Evolutionary conservation across 495 filamentous ascomycete genomes (phyloP).

Genomic region (Pseudotulostoma volvatum): DNA sequence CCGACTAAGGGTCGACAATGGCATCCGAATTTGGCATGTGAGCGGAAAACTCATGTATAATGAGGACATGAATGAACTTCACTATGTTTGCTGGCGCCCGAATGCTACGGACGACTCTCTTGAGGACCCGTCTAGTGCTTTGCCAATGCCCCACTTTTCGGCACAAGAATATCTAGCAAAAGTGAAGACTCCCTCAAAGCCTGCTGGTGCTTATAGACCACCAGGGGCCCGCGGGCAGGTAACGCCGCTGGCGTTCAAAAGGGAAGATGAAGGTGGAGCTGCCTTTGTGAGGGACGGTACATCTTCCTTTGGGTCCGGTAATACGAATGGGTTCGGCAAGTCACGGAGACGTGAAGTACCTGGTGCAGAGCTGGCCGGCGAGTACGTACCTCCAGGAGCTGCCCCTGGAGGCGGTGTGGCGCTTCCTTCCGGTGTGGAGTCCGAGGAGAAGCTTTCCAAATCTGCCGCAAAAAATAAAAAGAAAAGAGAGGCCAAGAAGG

Average conservation of each 20-base stretch:
- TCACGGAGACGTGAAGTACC: slow-evolving; percentile 54
- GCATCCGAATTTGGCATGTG: slow-evolving; percentile 88
- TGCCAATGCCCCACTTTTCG: slow-evolving; percentile 71
- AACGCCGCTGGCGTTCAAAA: slow-evolving; percentile 89
- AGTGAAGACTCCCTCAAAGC: slow-evolving; percentile 82
- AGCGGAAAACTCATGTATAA: slow-evolving; percentile 84
- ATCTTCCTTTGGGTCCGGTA: slow-evolving; percentile 34
- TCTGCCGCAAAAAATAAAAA: slow-evolving; percentile 95
- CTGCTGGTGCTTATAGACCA: slow-evolving; percentile 86
- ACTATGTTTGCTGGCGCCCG: slow-evolving; percentile 80
- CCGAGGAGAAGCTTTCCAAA: slow-evolving; percentile 61
- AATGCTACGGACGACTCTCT: slow-evolving; percentile 39
- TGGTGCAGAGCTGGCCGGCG: slow-evolving; percentile 51
- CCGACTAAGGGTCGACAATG: slow-evolving; percentile 88
- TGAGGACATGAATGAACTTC: slow-evolving; percentile 83
- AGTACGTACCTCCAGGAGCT: slow-evolving; percentile 46
- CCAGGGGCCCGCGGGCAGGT: slow-evolving; percentile 83
- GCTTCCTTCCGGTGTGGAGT: slow-evolving; percentile 34
- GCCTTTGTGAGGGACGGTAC: slow-evolving; percentile 72
- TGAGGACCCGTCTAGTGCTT: slow-evolving; percentile 56
- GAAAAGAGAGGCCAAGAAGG: slow-evolving; percentile 93
- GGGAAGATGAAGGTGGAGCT: slow-evolving; percentile 90
- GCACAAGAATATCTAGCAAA: slow-evolving; percentile 69
- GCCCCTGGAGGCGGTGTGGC: slow-evolving; percentile 57
- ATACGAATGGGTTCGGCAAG: slow-evolving; percentile 65